These are phyloP conservation scores for Fusarium vanettenii DNA, from an alignment of 2,329 filamentous ascomycete genomes.

Conservation along the genomic window DNA sequence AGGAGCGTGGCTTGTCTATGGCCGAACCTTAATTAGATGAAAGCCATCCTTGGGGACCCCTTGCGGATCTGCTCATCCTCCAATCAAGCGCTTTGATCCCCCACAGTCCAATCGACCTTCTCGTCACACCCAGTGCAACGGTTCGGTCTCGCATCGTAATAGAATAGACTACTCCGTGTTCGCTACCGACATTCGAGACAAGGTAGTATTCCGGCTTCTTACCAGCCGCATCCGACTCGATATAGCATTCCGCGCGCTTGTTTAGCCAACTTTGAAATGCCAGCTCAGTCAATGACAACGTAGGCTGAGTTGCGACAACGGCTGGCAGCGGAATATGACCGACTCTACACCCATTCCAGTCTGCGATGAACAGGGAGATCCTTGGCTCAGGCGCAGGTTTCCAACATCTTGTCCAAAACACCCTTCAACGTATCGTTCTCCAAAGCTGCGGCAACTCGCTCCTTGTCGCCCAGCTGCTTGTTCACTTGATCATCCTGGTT, in stretches of 20 bases:
- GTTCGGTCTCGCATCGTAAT: conserved; percentile 16
- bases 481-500: conserved; percentile 95
- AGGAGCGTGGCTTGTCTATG: conserved; percentile 24
- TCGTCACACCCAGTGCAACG: conserved; percentile 17
- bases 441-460: conserved; percentile 91
- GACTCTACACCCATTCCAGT: background rate
- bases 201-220: conserved; percentile 21
- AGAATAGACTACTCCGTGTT: conserved; percentile 16
- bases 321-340: background rate
- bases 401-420: conserved; percentile 93
- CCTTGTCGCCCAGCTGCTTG: conserved; percentile 96
- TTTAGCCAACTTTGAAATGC: background rate
- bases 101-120: conserved; percentile 1
- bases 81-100: conserved; percentile 31
- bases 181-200: conserved; percentile 26
- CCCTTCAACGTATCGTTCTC: conserved; percentile 93
- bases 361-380: background rate
- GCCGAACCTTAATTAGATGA: conserved; percentile 41
- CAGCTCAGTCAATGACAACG: background rate
- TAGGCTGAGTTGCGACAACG: background rate
- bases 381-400: conserved; percentile 73
- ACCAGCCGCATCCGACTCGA: conserved; percentile 12
- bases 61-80: conserved; percentile 20
- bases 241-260: conserved; percentile 3
- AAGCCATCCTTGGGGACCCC: conserved; percentile 17